phyloP scores from a whole-genome alignment of 2,329 filamentous ascomycete genomes.

The Fusarium succisae region DNA sequence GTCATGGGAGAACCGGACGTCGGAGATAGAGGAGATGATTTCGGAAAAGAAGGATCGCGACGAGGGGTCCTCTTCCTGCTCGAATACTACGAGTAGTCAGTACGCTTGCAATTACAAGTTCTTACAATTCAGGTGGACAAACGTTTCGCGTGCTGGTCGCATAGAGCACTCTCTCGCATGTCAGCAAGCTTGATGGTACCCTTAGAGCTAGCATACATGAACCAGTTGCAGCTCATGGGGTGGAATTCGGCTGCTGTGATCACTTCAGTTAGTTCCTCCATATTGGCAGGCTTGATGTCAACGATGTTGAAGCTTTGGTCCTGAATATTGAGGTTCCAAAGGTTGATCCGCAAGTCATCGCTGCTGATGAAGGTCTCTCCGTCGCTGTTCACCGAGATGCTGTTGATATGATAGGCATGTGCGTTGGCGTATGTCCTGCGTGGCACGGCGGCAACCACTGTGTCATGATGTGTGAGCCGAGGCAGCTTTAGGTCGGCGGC shows the following conservation, averaged over 20 bases:
- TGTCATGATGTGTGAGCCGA: constrained; percentile 96
- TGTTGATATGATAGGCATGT: constrained; percentile 99
- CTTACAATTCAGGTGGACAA: constrained; percentile 38
- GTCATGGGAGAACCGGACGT: constrained; percentile 96
- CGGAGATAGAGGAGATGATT: constrained; percentile 99
- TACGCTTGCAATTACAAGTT: background rate
- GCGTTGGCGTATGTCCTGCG: constrained; percentile 97
- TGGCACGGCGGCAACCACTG: constrained; percentile 94
- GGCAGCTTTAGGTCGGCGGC: constrained; percentile 89
- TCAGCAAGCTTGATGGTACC: constrained; percentile 98
- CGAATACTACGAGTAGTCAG: constrained; percentile 76
- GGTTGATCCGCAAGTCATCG: constrained; percentile 95
- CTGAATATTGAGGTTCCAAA: constrained; percentile 99
- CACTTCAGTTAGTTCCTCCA: constrained; percentile 99
- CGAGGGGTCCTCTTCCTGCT: constrained; percentile 97
- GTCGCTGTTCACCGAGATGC: constrained; percentile 99
- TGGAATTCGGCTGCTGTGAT: constrained; percentile 99
- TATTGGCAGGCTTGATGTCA: constrained; percentile 99
- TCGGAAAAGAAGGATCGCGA: constrained; percentile 99
- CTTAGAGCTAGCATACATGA: constrained; percentile 99
- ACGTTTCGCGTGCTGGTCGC: constrained; percentile 96
- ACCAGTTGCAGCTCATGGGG: constrained; percentile 97
- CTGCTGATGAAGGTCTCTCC: constrained; percentile 99
- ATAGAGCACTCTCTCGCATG: constrained; percentile 96
- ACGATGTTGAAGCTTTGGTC: constrained; percentile 99